Evolutionary conservation across 106 monocot genomes (phyloP).

Genomic region (Dendrobium catenatum): DNA sequence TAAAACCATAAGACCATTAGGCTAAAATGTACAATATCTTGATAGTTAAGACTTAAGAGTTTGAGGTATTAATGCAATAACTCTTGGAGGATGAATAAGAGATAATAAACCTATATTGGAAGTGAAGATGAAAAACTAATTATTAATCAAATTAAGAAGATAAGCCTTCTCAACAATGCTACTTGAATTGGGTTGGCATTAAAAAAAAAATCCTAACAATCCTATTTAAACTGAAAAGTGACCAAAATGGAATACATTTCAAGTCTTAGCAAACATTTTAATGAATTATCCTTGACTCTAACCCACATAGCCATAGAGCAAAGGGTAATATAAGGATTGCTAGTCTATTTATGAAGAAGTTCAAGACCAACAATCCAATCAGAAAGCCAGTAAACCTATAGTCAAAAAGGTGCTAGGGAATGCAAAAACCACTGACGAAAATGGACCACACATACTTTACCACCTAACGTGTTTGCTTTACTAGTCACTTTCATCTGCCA

Average conservation of each 20-base stretch:
- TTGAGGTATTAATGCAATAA: background rate
- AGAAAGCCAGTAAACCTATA: background rate
- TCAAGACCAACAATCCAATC: background rate
- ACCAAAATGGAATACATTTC: background rate
- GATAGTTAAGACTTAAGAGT: no score
- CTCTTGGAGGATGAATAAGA: background rate
- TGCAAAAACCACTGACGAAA: background rate
- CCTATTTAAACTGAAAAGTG: background rate
- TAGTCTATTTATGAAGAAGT: background rate
- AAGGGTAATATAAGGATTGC: background rate
- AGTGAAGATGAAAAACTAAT: background rate
- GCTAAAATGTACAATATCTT: no score
- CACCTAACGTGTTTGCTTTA: background rate
- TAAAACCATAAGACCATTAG: no score
- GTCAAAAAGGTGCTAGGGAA: background rate
- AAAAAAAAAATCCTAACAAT: background rate
- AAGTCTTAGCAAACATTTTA: background rate
- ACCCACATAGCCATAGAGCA: background rate
- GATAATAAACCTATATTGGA: background rate
- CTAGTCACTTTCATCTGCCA: background rate
- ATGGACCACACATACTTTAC: background rate
- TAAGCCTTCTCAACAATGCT: background rate
- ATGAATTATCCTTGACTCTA: background rate
- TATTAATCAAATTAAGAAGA: background rate
- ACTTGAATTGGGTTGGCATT: background rate